Conservation (phyloP, 768 basidiomycete species). For the Mycena filopes region DNA sequence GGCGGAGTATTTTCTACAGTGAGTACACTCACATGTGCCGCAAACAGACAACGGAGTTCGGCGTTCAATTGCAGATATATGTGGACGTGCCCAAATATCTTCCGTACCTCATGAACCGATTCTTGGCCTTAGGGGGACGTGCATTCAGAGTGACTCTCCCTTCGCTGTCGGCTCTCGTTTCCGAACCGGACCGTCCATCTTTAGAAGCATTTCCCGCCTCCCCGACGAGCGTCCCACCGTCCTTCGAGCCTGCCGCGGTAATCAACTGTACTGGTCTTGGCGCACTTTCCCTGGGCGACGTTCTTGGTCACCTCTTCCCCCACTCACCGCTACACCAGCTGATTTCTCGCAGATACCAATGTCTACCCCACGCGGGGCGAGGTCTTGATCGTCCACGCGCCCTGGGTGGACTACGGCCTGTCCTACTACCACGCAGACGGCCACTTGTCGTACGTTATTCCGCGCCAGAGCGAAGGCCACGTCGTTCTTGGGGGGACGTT, state of each 20-base stretch:
- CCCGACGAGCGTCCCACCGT: background rate
- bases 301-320: constrained; percentile 56
- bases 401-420: constrained; percentile 43
- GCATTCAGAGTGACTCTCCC: constrained; percentile 28
- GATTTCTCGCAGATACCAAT: constrained; percentile 19
- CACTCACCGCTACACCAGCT: background rate
- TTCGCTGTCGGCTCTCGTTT: constrained; percentile 27
- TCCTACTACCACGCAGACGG: constrained; percentile 4
- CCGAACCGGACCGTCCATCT: constrained; percentile 19
- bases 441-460: constrained; percentile 27
- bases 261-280: constrained; percentile 43
- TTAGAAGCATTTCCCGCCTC: constrained; percentile 10
- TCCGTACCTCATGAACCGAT: constrained; percentile 21
- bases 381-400: constrained; percentile 64
- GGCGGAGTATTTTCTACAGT: constrained; percentile 21
- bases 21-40: background rate
- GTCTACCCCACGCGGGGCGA: constrained; percentile 72
- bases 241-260: constrained; percentile 20
- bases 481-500: constrained; percentile 32
- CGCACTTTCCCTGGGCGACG: constrained; percentile 63
- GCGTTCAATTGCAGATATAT: background rate
- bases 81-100: constrained; percentile 29
- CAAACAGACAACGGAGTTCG: background rate
- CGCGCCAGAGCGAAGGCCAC: constrained; percentile 27
- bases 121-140: constrained; percentile 17